These are phyloP conservation scores for Tuber calosporum DNA, from an alignment of 495 filamentous ascomycete genomes.

Conservation along the genomic window DNA sequence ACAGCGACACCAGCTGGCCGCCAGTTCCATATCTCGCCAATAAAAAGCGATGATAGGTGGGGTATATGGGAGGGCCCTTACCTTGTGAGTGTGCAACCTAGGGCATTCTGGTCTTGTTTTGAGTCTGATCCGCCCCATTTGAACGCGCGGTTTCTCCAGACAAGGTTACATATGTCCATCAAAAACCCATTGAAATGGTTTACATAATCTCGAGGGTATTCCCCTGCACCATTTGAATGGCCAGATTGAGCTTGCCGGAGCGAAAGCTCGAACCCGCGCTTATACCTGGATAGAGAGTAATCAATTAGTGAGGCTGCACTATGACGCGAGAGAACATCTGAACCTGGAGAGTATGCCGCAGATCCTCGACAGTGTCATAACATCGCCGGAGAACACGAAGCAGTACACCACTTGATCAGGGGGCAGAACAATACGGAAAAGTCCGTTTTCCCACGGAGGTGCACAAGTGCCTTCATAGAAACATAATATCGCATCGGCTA, in stretches of 20 bases:
- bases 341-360: slow-evolving; percentile 55
- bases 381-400: slow-evolving; percentile 57
- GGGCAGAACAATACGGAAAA: slow-evolving; percentile 55
- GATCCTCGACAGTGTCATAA: slow-evolving; percentile 61
- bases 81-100: slow-evolving; percentile 60
- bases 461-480: slow-evolving; percentile 59
- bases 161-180: slow-evolving; percentile 81
- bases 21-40: neutral
- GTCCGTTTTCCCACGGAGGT: slow-evolving; percentile 35
- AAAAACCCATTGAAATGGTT: slow-evolving; percentile 75
- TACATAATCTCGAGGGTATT: slow-evolving; percentile 52
- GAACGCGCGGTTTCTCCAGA: slow-evolving; percentile 75
- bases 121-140: slow-evolving; percentile 41
- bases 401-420: slow-evolving; percentile 62
- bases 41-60: neutral
- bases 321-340: slow-evolving; percentile 2
- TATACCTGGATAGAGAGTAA: slow-evolving; percentile 46
- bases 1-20: slow-evolving; percentile 41
- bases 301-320: neutral
- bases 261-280: slow-evolving; percentile 60
- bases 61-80: slow-evolving; percentile 43
- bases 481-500: slow-evolving; percentile 50
- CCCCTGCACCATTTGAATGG: slow-evolving; percentile 23
- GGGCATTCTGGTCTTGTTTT: slow-evolving; percentile 56
- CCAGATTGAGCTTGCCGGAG: slow-evolving; percentile 20